Evolutionary conservation across 768 basidiomycete genomes (phyloP).

Genomic region (Gymnopilus dilepis): DNA sequence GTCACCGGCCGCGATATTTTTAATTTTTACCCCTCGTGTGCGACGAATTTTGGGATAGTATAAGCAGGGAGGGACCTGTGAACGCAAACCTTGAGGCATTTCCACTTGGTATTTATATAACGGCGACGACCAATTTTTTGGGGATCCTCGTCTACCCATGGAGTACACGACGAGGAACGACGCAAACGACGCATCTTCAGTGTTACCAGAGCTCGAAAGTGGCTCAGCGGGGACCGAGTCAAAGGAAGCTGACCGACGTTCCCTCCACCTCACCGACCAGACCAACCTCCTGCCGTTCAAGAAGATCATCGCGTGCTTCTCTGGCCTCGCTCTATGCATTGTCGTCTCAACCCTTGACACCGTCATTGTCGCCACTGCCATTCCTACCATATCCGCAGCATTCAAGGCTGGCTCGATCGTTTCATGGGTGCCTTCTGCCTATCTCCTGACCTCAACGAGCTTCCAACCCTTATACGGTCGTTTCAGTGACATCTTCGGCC

Average conservation of each 20-base stretch:
- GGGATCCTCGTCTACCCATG: background rate
- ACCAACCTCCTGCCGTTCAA: conserved; percentile 74
- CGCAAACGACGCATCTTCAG: background rate
- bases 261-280: conserved; percentile 59
- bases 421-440: conserved; percentile 78
- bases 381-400: conserved; percentile 70
- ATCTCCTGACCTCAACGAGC: conserved; percentile 69
- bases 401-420: conserved; percentile 68
- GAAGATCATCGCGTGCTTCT: conserved; percentile 66
- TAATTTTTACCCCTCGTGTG: background rate
- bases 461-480: conserved; percentile 68
- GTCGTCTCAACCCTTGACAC: conserved; percentile 70
- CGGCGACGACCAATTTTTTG: background rate
- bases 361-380: conserved; percentile 74
- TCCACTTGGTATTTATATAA: conserved; percentile 2
- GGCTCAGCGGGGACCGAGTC: background rate
- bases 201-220: background rate
- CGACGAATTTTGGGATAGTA: background rate
- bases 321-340: conserved; percentile 63
- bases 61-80: background rate
- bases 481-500: conserved; percentile 70
- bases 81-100: background rate
- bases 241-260: background rate
- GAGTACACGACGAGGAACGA: background rate
- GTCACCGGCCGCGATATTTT: background rate